phyloP scores from a whole-genome alignment of 2,329 filamentous ascomycete species.

The Lizonia empirigonia region DNA sequence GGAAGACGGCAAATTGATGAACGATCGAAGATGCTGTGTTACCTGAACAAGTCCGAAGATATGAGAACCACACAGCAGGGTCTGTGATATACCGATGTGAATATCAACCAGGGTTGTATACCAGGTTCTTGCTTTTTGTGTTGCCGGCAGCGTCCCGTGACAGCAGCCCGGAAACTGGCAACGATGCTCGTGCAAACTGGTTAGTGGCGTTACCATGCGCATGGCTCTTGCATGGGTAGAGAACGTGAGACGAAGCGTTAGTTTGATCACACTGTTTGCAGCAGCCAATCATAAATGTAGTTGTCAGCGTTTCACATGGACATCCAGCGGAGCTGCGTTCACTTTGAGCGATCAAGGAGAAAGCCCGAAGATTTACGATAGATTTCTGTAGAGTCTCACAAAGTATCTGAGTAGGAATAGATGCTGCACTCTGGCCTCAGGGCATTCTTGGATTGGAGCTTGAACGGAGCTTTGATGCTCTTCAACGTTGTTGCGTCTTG shows the following conservation, averaged over 20 bases:
- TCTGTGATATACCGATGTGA: background rate
- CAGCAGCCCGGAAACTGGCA: background rate
- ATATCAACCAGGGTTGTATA: background rate
- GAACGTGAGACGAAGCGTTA: conserved; percentile 5
- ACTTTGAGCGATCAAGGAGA: background rate
- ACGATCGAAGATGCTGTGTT: background rate
- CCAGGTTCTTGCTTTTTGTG: background rate
- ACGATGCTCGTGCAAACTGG: conserved; percentile 3
- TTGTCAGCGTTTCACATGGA: conserved; percentile 5
- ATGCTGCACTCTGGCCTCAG: background rate
- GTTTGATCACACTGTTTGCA: background rate
- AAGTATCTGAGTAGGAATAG: background rate
- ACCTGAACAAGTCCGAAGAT: background rate
- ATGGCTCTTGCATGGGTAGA: background rate
- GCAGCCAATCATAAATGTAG: conserved; percentile 1
- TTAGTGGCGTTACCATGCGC: background rate
- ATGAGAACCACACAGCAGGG: background rate
- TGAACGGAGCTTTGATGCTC: background rate
- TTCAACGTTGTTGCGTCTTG: background rate
- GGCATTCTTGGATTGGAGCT: background rate
- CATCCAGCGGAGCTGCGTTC: background rate
- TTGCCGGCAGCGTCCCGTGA: background rate
- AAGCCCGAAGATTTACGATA: background rate
- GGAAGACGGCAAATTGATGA: background rate
- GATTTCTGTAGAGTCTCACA: background rate